These are phyloP conservation scores for Plectosphaerella plurivora DNA, from an alignment of 2,329 filamentous ascomycete species.

Conservation along the genomic window DNA sequence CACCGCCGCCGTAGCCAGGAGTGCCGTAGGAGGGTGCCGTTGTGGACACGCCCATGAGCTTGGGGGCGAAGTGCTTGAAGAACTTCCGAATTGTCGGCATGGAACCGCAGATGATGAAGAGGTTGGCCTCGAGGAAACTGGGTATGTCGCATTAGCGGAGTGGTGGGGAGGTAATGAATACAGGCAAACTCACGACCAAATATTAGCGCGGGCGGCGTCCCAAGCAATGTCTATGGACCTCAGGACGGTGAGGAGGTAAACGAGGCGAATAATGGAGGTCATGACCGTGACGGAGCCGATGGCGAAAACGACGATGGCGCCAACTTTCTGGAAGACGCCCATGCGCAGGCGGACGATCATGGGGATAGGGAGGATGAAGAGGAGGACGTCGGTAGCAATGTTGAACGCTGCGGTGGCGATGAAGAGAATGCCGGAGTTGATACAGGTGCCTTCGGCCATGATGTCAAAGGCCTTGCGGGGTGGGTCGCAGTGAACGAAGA, in stretches of 20 bases:
- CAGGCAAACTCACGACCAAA: slow-evolving; percentile 5
- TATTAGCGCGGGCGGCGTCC: slow-evolving; percentile 9
- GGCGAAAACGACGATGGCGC: slow-evolving; percentile 36
- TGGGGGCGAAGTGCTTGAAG: slow-evolving; percentile 29
- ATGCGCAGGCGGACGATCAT: slow-evolving; percentile 40
- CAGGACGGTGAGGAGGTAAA: slow-evolving; percentile 4
- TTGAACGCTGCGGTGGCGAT: slow-evolving; percentile 42
- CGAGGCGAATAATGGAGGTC: slow-evolving; percentile 6
- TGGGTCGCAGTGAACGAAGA: slow-evolving; percentile 31
- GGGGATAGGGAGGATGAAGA: slow-evolving; percentile 40
- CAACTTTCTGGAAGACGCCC: slow-evolving; percentile 40
- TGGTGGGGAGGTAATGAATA: not conserved
- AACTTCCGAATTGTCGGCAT: slow-evolving; percentile 34
- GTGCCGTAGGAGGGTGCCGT: not conserved
- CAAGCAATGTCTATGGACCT: slow-evolving; percentile 5
- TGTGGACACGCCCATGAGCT: slow-evolving; percentile 16
- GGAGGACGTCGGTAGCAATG: slow-evolving; percentile 42
- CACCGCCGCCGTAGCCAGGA: not conserved
- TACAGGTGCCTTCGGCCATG: slow-evolving; percentile 28
- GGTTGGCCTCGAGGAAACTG: slow-evolving; percentile 31
- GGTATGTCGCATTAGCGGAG: not conserved
- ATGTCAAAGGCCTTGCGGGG: slow-evolving; percentile 25
- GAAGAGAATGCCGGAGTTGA: slow-evolving; percentile 41
- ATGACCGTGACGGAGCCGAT: slow-evolving; percentile 27
- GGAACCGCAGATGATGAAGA: slow-evolving; percentile 34